These are phyloP conservation scores for Apiospora saccharicola DNA, from an alignment of 2,329 filamentous ascomycete genomes.

Conservation along the genomic window DNA sequence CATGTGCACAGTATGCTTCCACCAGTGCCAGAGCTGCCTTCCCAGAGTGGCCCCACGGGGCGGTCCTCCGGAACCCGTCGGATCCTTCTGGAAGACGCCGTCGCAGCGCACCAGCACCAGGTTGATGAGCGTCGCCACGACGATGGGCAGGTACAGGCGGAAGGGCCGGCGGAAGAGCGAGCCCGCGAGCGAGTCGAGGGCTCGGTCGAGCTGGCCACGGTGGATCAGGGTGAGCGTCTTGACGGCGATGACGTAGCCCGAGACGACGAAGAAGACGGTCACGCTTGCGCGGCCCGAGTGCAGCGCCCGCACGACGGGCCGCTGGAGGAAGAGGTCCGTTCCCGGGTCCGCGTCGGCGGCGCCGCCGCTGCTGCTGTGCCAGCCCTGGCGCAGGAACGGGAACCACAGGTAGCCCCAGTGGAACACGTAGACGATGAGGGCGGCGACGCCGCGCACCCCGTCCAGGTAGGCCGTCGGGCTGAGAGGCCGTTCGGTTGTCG, in stretches of 20 bases:
- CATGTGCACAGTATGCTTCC: conserved; percentile 49
- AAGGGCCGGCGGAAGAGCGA: conserved; percentile 61
- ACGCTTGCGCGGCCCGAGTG: conserved; percentile 65
- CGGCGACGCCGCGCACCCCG: conserved; percentile 63
- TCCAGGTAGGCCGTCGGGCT: conserved; percentile 65
- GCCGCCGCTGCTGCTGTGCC: conserved; percentile 43
- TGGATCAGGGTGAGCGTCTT: conserved; percentile 57
- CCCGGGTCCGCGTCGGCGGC: conserved; percentile 40
- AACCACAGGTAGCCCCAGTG: conserved; percentile 63
- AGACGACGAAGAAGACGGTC: conserved; percentile 68
- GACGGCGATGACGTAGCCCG: conserved; percentile 66
- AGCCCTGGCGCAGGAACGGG: conserved; percentile 51
- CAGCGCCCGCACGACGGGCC: conserved; percentile 61
- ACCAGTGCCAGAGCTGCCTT: conserved; percentile 51
- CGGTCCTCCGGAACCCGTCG: conserved; percentile 50
- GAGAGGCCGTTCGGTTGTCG: conserved; percentile 25
- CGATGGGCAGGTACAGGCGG: conserved; percentile 59
- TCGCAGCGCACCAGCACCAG: conserved; percentile 53
- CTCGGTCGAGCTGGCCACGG: conserved; percentile 41
- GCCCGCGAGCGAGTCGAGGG: conserved; percentile 48
- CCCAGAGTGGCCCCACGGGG: conserved; percentile 59
- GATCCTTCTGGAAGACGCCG: conserved; percentile 56
- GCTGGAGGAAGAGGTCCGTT: conserved; percentile 56
- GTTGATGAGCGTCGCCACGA: conserved; percentile 58
- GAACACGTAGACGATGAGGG: conserved; percentile 63